A percentile compares a stretch with the other conserved stretches of the same genome.
Conservation (phyloP, 768 basidiomycete genomes). For the Lenzites betulinus region DNA sequence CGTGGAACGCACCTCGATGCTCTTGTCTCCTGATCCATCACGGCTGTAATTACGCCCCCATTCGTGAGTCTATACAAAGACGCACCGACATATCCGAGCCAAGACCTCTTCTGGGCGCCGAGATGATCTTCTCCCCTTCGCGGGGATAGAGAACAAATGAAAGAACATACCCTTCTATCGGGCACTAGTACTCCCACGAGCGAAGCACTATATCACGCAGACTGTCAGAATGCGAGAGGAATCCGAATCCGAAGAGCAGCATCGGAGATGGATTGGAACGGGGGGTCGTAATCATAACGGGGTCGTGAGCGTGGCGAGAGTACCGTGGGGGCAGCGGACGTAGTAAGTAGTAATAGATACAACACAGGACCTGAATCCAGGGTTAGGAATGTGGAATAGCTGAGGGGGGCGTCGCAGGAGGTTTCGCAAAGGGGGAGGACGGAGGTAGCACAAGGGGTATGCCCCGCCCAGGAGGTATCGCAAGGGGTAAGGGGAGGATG, state of each 20-base stretch:
- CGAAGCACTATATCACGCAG: neutral
- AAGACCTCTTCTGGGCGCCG: too few species aligned
- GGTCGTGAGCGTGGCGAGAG: slow-evolving; percentile 24
- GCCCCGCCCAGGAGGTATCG: neutral
- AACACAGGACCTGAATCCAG: neutral
- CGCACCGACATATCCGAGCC: too few species aligned
- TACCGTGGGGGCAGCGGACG: slow-evolving; percentile 4
- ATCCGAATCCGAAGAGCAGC: neutral
- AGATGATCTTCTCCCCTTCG: too few species aligned
- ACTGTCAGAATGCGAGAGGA: neutral
- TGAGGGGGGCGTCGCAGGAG: neutral
- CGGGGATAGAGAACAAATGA: too few species aligned
- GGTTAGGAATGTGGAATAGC: neutral
- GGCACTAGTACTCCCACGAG: too few species aligned
- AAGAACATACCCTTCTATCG: too few species aligned
- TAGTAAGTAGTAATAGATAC: slow-evolving; percentile 11
- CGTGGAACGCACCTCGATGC: too few species aligned
- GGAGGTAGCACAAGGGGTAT: slow-evolving; percentile 4
- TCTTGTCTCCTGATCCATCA: too few species aligned
- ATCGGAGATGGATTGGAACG: slow-evolving; percentile 1
- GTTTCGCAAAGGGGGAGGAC: slow-evolving; percentile 1
- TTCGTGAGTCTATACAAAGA: too few species aligned
- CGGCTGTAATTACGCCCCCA: too few species aligned
- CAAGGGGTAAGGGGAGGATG: neutral
- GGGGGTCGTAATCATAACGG: slow-evolving; percentile 19